A percentile compares a stretch with the other conserved stretches of the same genome.
Conservation (phyloP, 164 flowering plant species). For the Warburgia ugandensis region DNA sequence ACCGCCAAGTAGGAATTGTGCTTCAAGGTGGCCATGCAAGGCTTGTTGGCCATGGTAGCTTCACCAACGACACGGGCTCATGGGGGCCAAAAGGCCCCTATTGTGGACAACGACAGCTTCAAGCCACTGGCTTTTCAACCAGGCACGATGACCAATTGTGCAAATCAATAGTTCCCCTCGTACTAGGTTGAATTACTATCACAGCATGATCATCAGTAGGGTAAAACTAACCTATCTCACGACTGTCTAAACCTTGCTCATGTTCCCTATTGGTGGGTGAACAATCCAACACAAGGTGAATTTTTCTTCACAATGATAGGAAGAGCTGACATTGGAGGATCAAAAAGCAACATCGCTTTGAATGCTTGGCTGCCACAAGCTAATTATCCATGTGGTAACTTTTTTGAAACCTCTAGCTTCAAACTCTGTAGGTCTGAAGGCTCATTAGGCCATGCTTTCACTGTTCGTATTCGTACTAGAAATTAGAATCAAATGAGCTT, state of each 20-base stretch:
- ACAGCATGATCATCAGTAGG: slow-evolving; percentile 9
- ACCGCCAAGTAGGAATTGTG: neutral
- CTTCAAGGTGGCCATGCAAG: slow-evolving; percentile 5
- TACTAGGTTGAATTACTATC: too few species aligned
- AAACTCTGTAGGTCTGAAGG: neutral
- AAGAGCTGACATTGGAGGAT: neutral
- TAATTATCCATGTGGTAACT: neutral
- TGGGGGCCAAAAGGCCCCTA: too few species aligned
- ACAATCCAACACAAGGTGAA: slow-evolving; percentile 10
- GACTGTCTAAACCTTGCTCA: slow-evolving; percentile 17
- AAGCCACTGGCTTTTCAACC: too few species aligned
- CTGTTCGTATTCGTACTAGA: neutral
- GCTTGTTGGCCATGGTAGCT: neutral
- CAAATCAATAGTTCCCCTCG: too few species aligned
- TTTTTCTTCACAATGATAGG: neutral
- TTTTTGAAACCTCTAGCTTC: neutral
- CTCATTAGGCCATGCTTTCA: neutral
- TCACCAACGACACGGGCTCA: neutral
- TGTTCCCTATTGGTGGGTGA: slow-evolving; percentile 23
- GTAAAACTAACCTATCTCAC: slow-evolving; percentile 15
- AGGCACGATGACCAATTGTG: too few species aligned
- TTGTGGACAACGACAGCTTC: too few species aligned
- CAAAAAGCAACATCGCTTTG: neutral
- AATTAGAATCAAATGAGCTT: too few species aligned
- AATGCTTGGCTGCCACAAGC: too few species aligned